Percentiles rank a stretch among this genome's conserved stretches.
Evolutionary conservation across 306 rosid species (phyloP).

Genomic region (Acacia melanoxylon): DNA sequence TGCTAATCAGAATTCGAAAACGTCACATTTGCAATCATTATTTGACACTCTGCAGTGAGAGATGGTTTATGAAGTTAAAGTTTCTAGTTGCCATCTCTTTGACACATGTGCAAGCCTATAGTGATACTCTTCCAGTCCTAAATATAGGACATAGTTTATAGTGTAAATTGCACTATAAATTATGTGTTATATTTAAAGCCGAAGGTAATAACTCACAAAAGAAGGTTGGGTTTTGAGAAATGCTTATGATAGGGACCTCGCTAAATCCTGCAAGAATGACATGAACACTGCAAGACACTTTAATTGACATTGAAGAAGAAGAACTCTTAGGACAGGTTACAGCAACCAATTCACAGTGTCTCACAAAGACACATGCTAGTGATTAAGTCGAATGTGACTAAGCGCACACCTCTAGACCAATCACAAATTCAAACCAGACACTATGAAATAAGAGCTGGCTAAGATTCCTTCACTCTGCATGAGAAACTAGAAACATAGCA

Average conservation of each 20-base stretch:
- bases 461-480: neutral
- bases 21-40: neutral
- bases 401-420: neutral
- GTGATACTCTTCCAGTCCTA: no score
- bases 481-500: neutral
- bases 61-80: neutral
- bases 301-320: neutral
- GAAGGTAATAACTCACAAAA: neutral
- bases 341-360: neutral
- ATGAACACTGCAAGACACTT: neutral
- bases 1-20: neutral
- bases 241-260: neutral
- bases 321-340: neutral
- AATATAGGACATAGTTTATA: no score
- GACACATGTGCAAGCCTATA: neutral
- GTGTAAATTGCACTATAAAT: no score
- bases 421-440: neutral
- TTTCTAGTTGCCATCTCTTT: neutral
- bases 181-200: no score
- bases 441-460: neutral
- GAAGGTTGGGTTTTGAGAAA: neutral
- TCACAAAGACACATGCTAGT: neutral
- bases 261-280: neutral
- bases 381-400: neutral
- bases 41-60: conserved; percentile 1